Base-by-base conservation (phyloP, 2,329 filamentous ascomycete species). In the Pestalotiopsis sp. region DNA sequence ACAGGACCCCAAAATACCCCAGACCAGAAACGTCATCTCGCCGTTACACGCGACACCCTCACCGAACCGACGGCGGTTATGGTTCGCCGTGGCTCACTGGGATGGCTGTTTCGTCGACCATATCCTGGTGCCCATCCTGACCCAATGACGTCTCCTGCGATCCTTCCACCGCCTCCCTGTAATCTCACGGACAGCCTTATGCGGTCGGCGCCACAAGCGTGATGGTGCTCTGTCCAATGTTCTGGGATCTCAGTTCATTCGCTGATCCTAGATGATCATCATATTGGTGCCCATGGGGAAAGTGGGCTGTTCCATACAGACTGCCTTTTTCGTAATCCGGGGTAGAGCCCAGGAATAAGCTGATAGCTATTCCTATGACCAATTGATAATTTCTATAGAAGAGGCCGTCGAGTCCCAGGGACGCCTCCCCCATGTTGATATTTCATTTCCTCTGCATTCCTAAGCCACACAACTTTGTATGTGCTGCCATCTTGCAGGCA, bases 241-340 rank as follows among this genome's bases (percentile, higher is more conserved):
- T 31, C 49, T 64, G 41, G 62, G 41, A 52, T 52, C 5, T 23
- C 62, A 64, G 5, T 9, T 49, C 27, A 23, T 20, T 49, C 31
- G 41, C n/a, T 56, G 12, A 49, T 64, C 62, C 38, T 36, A 20
- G 62, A 64, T 64, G 62, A 64, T 64, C 62, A 56, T 36, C 62
- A 64, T 36, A 36, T 45, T n/a, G 45, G 45, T 25, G 20, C 36
- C 59, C 59, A 38, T 39, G 59, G 31, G 41, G 38, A 27, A 39
- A 14, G n/a, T 23, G 59, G 5, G 41, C 11, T 52, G 62, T 45
- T 39, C 41, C 23, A 17, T 38, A 36, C 31, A 56, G 39, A 59
- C n/a, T 39, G 59, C 31, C 13, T 23, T 20, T 20, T 20, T 20
- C 20, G 45, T 52, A 59, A 59, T 59, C 57, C 25, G 57, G 57